phyloP scores from a whole-genome alignment of 2,329 filamentous ascomycete species.

The Penicillium sp. region DNA sequence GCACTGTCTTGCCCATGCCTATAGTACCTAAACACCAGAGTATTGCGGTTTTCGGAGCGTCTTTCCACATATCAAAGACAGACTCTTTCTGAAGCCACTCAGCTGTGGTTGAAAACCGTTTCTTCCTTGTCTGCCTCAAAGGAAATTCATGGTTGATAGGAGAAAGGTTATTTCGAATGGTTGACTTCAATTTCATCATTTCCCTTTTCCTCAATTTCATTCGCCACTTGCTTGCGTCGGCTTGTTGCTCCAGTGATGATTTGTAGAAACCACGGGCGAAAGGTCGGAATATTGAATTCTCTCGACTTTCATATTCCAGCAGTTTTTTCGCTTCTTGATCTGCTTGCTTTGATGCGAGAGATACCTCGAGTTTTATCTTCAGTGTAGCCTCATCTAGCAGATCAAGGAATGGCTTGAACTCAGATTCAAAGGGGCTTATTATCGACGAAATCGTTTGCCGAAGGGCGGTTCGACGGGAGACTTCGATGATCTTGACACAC shows the following conservation, averaged over 20 bases:
- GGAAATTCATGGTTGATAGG: background rate
- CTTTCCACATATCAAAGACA: background rate
- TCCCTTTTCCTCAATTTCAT: background rate
- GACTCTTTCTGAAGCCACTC: background rate
- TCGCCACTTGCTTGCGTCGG: background rate
- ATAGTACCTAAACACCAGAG: background rate
- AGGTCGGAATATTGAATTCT: background rate
- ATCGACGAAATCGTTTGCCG: background rate
- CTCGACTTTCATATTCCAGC: background rate
- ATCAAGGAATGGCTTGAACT: background rate
- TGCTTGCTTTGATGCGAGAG: constrained; percentile 4
- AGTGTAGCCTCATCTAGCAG: background rate
- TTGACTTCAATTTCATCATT: background rate
- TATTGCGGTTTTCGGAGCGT: background rate
- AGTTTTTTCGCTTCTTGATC: constrained; percentile 4
- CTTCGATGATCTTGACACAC: background rate
- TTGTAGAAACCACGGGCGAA: background rate
- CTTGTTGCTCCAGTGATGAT: background rate
- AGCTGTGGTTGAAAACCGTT: background rate
- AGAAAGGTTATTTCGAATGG: background rate
- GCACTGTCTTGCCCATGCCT: constrained; percentile 19
- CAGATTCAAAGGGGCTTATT: background rate
- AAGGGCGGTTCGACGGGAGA: background rate
- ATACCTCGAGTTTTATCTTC: background rate
- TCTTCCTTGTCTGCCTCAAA: background rate